Conservation (phyloP, 2,329 filamentous ascomycete genomes). For the Aureobasidium sp. region DNA sequence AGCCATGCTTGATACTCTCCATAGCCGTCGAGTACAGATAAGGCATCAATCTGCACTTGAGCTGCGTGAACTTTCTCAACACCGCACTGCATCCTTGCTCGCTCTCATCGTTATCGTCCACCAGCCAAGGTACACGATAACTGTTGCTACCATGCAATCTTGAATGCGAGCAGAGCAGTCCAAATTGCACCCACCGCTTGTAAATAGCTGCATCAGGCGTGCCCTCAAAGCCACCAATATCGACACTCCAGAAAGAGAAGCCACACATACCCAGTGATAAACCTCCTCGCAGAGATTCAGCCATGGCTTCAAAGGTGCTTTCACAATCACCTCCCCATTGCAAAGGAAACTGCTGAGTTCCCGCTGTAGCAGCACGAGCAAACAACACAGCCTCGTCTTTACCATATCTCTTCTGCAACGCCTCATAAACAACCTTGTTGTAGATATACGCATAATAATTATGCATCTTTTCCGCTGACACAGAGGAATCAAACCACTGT, state of each 20-base stretch:
- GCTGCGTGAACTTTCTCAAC: slow-evolving; percentile 43
- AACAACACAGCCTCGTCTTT: slow-evolving; percentile 54
- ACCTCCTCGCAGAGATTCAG: slow-evolving; percentile 60
- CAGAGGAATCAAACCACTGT: slow-evolving; percentile 51
- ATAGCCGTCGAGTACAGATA: slow-evolving; percentile 48
- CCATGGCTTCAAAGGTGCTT: slow-evolving; percentile 64
- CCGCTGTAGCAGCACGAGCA: slow-evolving; percentile 58
- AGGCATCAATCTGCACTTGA: slow-evolving; percentile 51
- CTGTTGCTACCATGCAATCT: slow-evolving; percentile 61
- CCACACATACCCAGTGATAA: slow-evolving; percentile 55
- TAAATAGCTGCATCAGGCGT: slow-evolving; percentile 56
- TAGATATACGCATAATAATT: slow-evolving; percentile 70
- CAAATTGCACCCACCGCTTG: slow-evolving; percentile 70
- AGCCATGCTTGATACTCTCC: slow-evolving; percentile 43
- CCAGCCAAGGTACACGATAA: slow-evolving; percentile 68
- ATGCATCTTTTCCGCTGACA: slow-evolving; percentile 62
- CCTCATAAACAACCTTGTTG: slow-evolving; percentile 61
- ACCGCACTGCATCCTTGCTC: slow-evolving; percentile 42
- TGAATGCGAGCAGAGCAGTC: slow-evolving; percentile 61
- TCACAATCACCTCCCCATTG: slow-evolving; percentile 69
- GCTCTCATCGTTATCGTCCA: slow-evolving; percentile 52
- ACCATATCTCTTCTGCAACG: slow-evolving; percentile 47
- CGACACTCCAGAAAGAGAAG: slow-evolving; percentile 61
- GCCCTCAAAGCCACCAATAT: slow-evolving; percentile 66
- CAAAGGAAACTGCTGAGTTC: slow-evolving; percentile 60